These are phyloP conservation scores for Candida maris DNA, from an alignment of 805 yeast genomes.

Conservation along the genomic window DNA sequence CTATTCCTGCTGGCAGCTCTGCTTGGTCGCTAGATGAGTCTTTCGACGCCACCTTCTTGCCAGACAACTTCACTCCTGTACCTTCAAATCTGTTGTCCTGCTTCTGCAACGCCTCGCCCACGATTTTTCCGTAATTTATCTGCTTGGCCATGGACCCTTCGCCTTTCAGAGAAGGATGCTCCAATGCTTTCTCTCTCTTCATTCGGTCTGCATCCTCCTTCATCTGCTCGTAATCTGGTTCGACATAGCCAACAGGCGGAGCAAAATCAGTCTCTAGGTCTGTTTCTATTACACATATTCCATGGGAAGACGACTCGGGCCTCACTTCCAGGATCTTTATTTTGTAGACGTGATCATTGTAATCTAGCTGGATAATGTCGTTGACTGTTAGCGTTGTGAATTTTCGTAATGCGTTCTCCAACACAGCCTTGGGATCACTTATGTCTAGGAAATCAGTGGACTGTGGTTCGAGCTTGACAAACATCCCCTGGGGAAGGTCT, in stretches of 20 bases:
- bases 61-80: conserved; percentile 68
- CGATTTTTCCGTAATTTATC: conserved; percentile 60
- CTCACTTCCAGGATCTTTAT: conserved; percentile 84
- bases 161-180: conserved; percentile 33
- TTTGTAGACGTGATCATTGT: conserved; percentile 73
- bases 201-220: conserved; percentile 38
- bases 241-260: conserved; percentile 97
- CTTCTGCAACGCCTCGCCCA: conserved; percentile 38
- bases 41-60: conserved; percentile 37
- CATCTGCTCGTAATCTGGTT: conserved; percentile 60
- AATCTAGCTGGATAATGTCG: conserved; percentile 80
- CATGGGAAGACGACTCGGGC: conserved; percentile 61
- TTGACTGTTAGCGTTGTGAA: conserved; percentile 82
- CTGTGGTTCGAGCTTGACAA: conserved; percentile 94
- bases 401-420: conserved; percentile 86
- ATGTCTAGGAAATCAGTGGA: conserved; percentile 90
- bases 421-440: conserved; percentile 92
- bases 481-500: conserved; percentile 80
- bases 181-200: conserved; percentile 36
- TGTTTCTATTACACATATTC: conserved; percentile 94
- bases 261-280: conserved; percentile 97
- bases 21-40: conserved; percentile 10
- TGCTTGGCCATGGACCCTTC: conserved; percentile 73
- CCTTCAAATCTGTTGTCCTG: conserved; percentile 46
- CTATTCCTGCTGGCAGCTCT: conserved; percentile 28